Evolutionary conservation across 768 basidiomycete species (phyloP).

Genomic region (Clavaria fumosa): DNA sequence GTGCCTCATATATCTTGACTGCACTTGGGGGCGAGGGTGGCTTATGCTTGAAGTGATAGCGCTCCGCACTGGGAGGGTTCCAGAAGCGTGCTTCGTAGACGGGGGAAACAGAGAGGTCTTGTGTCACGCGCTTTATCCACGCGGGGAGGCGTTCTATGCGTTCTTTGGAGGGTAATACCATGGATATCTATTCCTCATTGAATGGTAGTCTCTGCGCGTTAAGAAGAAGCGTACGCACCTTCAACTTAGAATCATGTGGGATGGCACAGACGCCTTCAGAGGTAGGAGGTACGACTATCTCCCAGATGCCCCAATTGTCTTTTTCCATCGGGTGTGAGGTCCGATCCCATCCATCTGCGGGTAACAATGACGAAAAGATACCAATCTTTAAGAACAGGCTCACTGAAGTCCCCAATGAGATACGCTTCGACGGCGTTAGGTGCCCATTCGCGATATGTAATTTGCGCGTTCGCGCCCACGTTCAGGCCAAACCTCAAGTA

Average conservation of each 20-base stretch:
- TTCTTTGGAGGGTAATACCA: conserved; percentile 64
- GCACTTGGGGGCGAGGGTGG: conserved; percentile 51
- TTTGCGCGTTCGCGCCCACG: conserved; percentile 44
- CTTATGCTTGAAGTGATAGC: conserved; percentile 70
- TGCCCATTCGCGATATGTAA: conserved; percentile 92
- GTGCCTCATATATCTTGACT: conserved; percentile 87
- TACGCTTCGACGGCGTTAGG: conserved; percentile 72
- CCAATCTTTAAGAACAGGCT: conserved; percentile 20
- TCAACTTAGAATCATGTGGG: conserved; percentile 89
- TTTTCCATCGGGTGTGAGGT: conserved; percentile 74
- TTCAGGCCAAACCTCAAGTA: conserved; percentile 73
- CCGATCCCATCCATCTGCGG: conserved; percentile 76
- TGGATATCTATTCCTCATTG: conserved; percentile 55
- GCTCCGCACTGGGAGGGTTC: conserved; percentile 69
- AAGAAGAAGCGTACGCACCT: conserved; percentile 32
- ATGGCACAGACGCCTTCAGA: conserved; percentile 64
- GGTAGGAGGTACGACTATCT: conserved; percentile 57
- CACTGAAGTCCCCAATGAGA: conserved; percentile 95
- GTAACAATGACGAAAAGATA: conserved; percentile 2
- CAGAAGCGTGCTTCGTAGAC: conserved; percentile 97
- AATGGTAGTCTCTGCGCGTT: conserved; percentile 2
- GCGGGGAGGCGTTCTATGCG: conserved; percentile 86
- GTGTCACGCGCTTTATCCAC: conserved; percentile 93
- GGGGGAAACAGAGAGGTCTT: conserved; percentile 79
- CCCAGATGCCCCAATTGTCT: conserved; percentile 81